A percentile compares a stretch with the other conserved stretches of the same genome.
Conservation (phyloP, 345 rosid species). For the Rhizophora mangle region DNA sequence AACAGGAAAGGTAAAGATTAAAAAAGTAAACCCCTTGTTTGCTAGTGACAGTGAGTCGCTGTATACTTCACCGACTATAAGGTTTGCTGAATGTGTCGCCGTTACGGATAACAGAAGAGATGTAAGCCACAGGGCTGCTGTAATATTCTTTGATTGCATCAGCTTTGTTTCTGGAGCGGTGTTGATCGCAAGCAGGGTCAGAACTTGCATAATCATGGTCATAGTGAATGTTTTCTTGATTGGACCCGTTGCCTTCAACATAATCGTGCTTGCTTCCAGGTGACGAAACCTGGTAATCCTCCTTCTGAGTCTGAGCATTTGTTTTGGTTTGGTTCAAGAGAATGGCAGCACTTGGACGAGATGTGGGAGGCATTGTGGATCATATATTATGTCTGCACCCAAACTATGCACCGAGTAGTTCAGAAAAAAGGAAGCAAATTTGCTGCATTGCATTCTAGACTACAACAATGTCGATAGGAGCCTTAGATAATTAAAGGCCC, state of each 20-base stretch:
- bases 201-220: neutral
- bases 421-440: too few species aligned
- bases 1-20: neutral
- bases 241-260: conserved; percentile 5
- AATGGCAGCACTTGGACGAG: conserved; percentile 48
- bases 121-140: conserved; percentile 51
- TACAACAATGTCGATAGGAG: too few species aligned
- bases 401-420: too few species aligned
- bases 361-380: conserved; percentile 69
- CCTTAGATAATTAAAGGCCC: too few species aligned
- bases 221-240: conserved; percentile 9
- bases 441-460: too few species aligned
- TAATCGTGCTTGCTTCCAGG: neutral
- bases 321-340: conserved; percentile 40
- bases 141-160: too few species aligned
- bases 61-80: conserved; percentile 42
- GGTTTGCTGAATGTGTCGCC: conserved; percentile 58
- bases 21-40: neutral
- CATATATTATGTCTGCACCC: conserved; percentile 34
- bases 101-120: conserved; percentile 76
- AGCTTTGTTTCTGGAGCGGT: neutral
- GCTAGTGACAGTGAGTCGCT: conserved; percentile 42
- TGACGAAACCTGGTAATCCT: neutral
- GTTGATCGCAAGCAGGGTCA: neutral
- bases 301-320: conserved; percentile 14